Conservation (phyloP, 2,329 filamentous ascomycete genomes). For the Elsinoe batatas region DNA sequence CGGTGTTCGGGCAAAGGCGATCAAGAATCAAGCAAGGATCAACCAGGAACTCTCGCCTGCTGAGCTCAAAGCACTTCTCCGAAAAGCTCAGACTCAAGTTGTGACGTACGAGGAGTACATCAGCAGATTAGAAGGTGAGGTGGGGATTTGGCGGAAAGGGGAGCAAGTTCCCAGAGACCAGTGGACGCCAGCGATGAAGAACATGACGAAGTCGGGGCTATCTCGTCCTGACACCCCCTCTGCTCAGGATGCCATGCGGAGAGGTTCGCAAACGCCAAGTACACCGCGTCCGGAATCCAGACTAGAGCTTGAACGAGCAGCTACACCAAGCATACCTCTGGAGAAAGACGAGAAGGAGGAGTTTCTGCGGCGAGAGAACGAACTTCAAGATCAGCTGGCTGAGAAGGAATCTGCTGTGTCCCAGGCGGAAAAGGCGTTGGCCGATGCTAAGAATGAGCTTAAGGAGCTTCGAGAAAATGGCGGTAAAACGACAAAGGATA, state of each 20-base stretch:
- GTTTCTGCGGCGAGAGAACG: constrained; percentile 88
- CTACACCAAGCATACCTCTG: constrained; percentile 75
- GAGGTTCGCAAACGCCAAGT: constrained; percentile 39
- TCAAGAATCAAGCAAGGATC: constrained; percentile 99
- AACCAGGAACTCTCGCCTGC: constrained; percentile 94
- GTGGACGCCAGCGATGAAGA: constrained; percentile 63
- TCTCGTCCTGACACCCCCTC: constrained; percentile 52
- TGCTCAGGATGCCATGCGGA: constrained; percentile 29
- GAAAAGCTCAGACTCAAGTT: constrained; percentile 83
- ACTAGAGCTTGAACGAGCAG: constrained; percentile 65
- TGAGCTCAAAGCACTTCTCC: constrained; percentile 85
- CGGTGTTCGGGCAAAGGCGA: constrained; percentile 91
- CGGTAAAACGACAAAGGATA: constrained; percentile 73
- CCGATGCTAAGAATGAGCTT: constrained; percentile 79
- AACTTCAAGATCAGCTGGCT: constrained; percentile 90
- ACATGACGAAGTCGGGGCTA: constrained; percentile 38
- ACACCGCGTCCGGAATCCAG: constrained; percentile 51
- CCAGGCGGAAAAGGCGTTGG: constrained; percentile 67
- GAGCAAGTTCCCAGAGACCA: constrained; percentile 80
- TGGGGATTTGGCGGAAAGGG: constrained; percentile 77
- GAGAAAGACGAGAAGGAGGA: constrained; percentile 97
- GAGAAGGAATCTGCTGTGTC: constrained; percentile 81
- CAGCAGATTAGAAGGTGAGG: constrained; percentile 69
- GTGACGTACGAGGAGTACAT: constrained; percentile 85
- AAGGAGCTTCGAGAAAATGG: constrained; percentile 77